Base-by-base conservation (phyloP, 164 flowering plant genomes). In the Magnolia changhungtana region DNA sequence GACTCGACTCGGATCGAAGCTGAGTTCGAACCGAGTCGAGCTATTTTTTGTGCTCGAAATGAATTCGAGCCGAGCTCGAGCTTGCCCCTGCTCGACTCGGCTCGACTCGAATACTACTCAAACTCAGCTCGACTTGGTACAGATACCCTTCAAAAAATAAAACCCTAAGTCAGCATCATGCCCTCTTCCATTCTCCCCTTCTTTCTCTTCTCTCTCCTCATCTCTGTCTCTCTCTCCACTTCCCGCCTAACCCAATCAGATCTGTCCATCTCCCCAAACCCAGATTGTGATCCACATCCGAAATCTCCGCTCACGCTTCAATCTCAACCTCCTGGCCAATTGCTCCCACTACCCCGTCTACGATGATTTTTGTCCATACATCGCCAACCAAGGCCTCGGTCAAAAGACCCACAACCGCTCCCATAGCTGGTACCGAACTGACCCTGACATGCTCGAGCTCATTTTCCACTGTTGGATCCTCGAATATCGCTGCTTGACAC, bases 391-490 rank as follows among this genome's bases (percentile, higher is more conserved):
- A 55, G 99, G 99, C 71, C 86, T 96, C n/a, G 80, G 98, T 67
- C 96, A 77, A 4, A 89, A 88, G 65, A 96, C 99, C 83, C 98
- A 96, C 84, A 87, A 87, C 85, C 79, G 81, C 4, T 89, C 99
- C 21, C 93, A 70, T 18, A 87, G 91, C 78, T 96, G 99, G 99
- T 94, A 75, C 86, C 87, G 99, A 14, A 90, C 99, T 59, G 97
- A 96, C 80, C 85, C 97, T 1, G 76, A 52, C 8, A 81, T 88
- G 85, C 92, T 96, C 16, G 99, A 96, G 71, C 87, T 90, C 78
- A 67, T 91, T 50, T 96, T 94, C 88, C 98, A 94, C 80, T 90
- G 97, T 2, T 88, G 99, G 1, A 84, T 96, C 75, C 89, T 92
- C 27, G 97, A 96, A 24, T 92, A 94, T 88, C 97, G 98, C 0